Percentiles rank a stretch among this genome's conserved stretches.
These are phyloP conservation scores for Candida methanosorbosa DNA, from an alignment of 805 yeast species.

Conservation along the genomic window DNA sequence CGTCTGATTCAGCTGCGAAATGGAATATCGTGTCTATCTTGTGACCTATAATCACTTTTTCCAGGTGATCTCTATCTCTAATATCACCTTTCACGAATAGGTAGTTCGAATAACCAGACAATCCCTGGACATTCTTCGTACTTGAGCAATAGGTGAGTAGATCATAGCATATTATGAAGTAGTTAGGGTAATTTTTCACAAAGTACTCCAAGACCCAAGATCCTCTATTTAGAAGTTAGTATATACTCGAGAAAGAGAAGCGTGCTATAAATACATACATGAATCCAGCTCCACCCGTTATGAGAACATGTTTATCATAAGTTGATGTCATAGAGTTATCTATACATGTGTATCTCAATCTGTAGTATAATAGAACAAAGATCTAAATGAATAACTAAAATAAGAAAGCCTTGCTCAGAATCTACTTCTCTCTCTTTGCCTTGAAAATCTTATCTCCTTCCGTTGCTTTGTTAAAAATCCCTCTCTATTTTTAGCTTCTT, in stretches of 20 bases:
- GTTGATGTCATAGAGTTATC: too few species aligned
- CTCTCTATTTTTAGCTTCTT: too few species aligned
- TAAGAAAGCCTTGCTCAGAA: too few species aligned
- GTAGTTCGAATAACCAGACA: conserved; percentile 15
- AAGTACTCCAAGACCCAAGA: conserved; percentile 34
- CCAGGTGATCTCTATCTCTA: conserved; percentile 15
- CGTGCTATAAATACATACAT: conserved; percentile 14
- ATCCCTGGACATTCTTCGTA: conserved; percentile 20
- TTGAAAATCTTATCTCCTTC: too few species aligned
- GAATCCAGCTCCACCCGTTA: conserved; percentile 54
- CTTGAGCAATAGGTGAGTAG: conserved; percentile 37
- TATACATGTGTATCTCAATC: too few species aligned
- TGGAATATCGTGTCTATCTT: conserved; percentile 31
- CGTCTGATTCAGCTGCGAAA: conserved; percentile 49
- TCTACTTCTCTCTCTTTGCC: too few species aligned
- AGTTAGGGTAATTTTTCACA: conserved; percentile 18
- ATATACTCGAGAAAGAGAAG: background rate
- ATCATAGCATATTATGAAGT: conserved; percentile 35
- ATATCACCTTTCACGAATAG: conserved; percentile 28
- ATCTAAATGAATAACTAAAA: too few species aligned
- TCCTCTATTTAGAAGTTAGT: conserved; percentile 18
- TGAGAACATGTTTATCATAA: conserved; percentile 20
- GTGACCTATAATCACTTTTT: conserved; percentile 10
- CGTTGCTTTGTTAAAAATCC: too few species aligned
- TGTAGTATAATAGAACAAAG: too few species aligned